Conservation (phyloP, 1,284 basidiomycete species). For the Ganoderma sp. region DNA sequence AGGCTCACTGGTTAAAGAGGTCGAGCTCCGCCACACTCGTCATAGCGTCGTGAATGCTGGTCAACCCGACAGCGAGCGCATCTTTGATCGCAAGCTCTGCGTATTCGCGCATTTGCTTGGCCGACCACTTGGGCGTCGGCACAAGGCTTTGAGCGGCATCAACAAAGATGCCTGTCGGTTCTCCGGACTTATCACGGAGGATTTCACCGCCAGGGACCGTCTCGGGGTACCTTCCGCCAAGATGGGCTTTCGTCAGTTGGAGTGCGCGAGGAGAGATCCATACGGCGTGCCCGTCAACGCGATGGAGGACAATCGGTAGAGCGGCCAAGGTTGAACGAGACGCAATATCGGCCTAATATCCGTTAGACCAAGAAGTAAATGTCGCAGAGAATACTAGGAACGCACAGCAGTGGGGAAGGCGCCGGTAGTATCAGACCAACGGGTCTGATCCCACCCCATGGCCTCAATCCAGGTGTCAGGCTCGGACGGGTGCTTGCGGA, state of each 20-base stretch:
- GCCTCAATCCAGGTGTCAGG: constrained; percentile 79
- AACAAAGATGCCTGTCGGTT: constrained; percentile 54
- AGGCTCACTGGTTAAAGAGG: constrained; percentile 67
- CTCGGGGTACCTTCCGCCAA: constrained; percentile 54
- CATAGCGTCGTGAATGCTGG: constrained; percentile 84
- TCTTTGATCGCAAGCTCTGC: constrained; percentile 70
- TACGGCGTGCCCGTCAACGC: constrained; percentile 83
- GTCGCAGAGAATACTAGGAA: constrained; percentile 4
- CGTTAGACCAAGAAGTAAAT: constrained; percentile 53
- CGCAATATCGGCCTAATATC: constrained; percentile 56
- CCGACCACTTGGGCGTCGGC: constrained; percentile 67
- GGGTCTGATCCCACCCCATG: constrained; percentile 93
- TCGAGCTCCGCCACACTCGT: constrained; percentile 58
- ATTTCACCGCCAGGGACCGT: constrained; percentile 24
- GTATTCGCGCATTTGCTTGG: constrained; percentile 61
- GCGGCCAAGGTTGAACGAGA: constrained; percentile 68
- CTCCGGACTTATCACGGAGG: constrained; percentile 16
- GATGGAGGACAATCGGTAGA: constrained; percentile 70
- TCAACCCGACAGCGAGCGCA: constrained; percentile 78
- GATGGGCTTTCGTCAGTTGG: constrained; percentile 72
- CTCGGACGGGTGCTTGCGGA: constrained; percentile 56
- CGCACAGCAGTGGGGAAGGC: constrained; percentile 82
- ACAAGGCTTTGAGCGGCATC: constrained; percentile 78
- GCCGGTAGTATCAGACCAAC: constrained; percentile 58
- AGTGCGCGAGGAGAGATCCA: constrained; percentile 84